Conservation (phyloP, 169 alveolate genomes). For the Cryptosporidium xiaoi region DNA sequence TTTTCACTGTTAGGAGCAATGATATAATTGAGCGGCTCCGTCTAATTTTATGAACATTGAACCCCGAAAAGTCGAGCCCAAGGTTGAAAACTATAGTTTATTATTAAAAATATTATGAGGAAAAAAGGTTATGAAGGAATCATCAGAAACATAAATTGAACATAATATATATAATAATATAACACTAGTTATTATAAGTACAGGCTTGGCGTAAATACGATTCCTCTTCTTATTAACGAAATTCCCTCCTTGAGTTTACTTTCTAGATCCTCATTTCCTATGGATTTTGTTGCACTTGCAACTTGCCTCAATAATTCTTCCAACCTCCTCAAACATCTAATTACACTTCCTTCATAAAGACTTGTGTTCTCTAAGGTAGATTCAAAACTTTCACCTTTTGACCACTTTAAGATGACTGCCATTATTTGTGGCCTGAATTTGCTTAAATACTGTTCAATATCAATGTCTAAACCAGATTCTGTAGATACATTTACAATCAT, state of each 20-base stretch:
- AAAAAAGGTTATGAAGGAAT: neutral
- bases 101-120: neutral
- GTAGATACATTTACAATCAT: constrained; percentile 79
- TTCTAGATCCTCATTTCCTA: constrained; percentile 95
- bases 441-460: constrained; percentile 89
- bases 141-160: neutral
- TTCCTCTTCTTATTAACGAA: constrained; percentile 95
- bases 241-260: constrained; percentile 92
- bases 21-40: neutral
- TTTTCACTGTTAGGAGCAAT: neutral
- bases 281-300: constrained; percentile 94
- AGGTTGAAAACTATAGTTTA: too few relatives aligned
- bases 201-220: constrained; percentile 98
- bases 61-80: too few relatives aligned
- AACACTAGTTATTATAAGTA: constrained; percentile 75
- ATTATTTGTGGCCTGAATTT: constrained; percentile 92
- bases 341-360: constrained; percentile 97
- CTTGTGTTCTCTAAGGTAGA: constrained; percentile 92
- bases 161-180: neutral
- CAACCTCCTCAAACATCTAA: constrained; percentile 93
- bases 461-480: constrained; percentile 83
- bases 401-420: constrained; percentile 95
- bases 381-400: constrained; percentile 94
- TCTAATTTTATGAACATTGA: neutral
- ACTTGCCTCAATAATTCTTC: constrained; percentile 98